Evolutionary conservation across 73 alveolate species (phyloP).

Genomic region (Paramecium octaurelia): DNA sequence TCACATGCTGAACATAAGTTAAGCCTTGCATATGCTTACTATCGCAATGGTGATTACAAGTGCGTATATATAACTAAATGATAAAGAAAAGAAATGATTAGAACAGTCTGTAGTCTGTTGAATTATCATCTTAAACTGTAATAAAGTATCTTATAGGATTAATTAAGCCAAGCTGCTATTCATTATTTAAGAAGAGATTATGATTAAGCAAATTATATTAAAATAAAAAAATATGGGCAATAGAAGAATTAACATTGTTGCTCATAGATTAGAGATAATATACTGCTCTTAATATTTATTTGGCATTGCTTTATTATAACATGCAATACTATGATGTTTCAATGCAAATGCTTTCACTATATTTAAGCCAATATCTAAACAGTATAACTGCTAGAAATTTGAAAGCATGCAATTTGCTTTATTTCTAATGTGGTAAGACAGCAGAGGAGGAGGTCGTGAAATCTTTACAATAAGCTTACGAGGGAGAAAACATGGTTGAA

Average conservation of each 20-base stretch:
- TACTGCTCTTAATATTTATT: conserved; percentile 92
- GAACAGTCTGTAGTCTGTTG: no score
- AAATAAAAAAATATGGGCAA: conserved; percentile 58
- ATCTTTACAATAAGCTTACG: conserved; percentile 77
- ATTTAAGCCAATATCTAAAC: conserved; percentile 76
- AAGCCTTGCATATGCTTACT: conserved; percentile 58
- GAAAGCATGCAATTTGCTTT: conserved; percentile 98
- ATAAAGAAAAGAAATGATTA: conserved; percentile 80
- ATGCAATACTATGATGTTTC: conserved; percentile 97
- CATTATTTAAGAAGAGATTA: conserved; percentile 91
- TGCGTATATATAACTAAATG: not conserved
- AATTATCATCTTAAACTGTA: conserved; percentile 88
- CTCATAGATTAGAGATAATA: conserved; percentile 86
- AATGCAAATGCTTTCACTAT: conserved; percentile 87
- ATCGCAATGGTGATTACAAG: conserved; percentile 63
- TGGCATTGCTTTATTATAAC: conserved; percentile 97
- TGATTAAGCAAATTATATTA: conserved; percentile 68
- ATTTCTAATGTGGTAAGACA: conserved; percentile 95
- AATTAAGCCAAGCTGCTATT: conserved; percentile 96
- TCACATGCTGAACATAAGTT: conserved; percentile 50
- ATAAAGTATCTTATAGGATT: conserved; percentile 83
- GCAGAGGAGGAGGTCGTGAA: conserved; percentile 95
- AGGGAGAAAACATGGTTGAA: conserved; percentile 93
- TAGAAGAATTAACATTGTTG: conserved; percentile 81
- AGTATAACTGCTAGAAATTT: conserved; percentile 92